These are phyloP conservation scores for Candida koratica DNA, from an alignment of 805 yeast genomes.

Conservation along the genomic window DNA sequence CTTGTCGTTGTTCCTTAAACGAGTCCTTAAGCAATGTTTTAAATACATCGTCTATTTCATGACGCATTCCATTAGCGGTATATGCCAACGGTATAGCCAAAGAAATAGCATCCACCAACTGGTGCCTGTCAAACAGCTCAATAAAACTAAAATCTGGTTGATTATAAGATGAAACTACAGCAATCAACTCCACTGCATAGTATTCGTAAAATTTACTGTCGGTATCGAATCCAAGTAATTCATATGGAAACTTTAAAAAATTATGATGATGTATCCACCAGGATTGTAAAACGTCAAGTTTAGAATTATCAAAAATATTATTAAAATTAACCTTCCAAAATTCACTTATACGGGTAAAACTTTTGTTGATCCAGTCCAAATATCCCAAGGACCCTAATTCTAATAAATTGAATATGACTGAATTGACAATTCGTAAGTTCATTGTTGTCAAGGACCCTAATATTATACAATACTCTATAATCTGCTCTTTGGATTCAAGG, in stretches of 20 bases:
- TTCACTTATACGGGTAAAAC: neutral
- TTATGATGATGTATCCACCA: slow-evolving; percentile 39
- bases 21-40: neutral
- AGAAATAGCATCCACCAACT: slow-evolving; percentile 13
- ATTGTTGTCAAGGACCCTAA: slow-evolving; percentile 8
- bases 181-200: slow-evolving; percentile 1
- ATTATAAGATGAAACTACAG: slow-evolving; percentile 1
- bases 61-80: slow-evolving; percentile 35
- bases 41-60: slow-evolving; percentile 19
- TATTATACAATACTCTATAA: slow-evolving; percentile 11
- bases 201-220: neutral
- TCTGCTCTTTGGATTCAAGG: slow-evolving; percentile 1
- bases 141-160: neutral
- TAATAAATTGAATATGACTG: slow-evolving; percentile 12
- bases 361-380: neutral
- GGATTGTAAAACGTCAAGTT: slow-evolving; percentile 35
- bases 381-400: slow-evolving; percentile 8
- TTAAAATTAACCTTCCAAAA: neutral
- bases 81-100: slow-evolving; percentile 43
- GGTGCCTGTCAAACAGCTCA: neutral
- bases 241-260: slow-evolving; percentile 37
- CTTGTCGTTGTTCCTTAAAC: neutral
- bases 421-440: slow-evolving; percentile 6
- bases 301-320: neutral
- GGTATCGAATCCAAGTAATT: neutral